Evolutionary conservation across 192 early-diverging fungal genomes (phyloP).

Genomic region (Endogone sp.): DNA sequence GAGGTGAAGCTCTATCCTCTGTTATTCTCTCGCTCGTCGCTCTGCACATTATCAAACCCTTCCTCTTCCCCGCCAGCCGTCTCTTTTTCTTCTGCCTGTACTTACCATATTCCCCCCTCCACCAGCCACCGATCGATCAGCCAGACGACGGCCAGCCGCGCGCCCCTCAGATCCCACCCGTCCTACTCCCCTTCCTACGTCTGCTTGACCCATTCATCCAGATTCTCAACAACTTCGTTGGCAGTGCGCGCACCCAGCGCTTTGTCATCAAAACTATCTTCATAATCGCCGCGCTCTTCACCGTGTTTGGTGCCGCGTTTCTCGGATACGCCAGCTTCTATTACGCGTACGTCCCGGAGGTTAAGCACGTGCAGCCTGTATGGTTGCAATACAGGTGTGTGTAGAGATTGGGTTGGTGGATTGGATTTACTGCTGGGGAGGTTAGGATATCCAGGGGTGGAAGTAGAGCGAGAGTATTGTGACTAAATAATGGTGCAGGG

Average conservation of each 20-base stretch:
- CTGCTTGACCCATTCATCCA: slow-evolving; percentile 37
- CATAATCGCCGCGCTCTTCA: slow-evolving; percentile 11
- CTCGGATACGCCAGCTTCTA: slow-evolving; percentile 39
- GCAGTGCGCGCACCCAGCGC: slow-evolving; percentile 34
- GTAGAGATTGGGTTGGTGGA: too few relatives aligned
- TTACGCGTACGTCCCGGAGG: slow-evolving; percentile 38
- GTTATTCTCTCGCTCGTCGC: too few relatives aligned
- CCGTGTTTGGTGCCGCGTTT: slow-evolving; percentile 26
- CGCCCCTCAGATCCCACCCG: slow-evolving; percentile 8
- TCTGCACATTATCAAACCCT: too few relatives aligned
- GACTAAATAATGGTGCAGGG: too few relatives aligned
- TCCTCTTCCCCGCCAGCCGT: too few relatives aligned
- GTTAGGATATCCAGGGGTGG: too few relatives aligned
- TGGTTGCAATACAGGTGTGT: slow-evolving; percentile 34
- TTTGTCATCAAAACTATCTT: slow-evolving; percentile 37
- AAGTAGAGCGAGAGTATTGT: too few relatives aligned
- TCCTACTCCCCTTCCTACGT: slow-evolving; percentile 28
- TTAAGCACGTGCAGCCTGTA: slow-evolving; percentile 33
- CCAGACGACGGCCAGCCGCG: not conserved
- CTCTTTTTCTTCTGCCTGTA: too few relatives aligned
- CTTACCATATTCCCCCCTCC: too few relatives aligned
- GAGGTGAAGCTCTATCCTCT: too few relatives aligned
- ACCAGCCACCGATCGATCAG: not conserved
- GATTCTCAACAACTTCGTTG: slow-evolving; percentile 27
- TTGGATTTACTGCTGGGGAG: too few relatives aligned